Percentiles rank a stretch among this genome's conserved stretches.
Conservation (phyloP, 164 flowering plant genomes). For the Litsea cubeba region DNA sequence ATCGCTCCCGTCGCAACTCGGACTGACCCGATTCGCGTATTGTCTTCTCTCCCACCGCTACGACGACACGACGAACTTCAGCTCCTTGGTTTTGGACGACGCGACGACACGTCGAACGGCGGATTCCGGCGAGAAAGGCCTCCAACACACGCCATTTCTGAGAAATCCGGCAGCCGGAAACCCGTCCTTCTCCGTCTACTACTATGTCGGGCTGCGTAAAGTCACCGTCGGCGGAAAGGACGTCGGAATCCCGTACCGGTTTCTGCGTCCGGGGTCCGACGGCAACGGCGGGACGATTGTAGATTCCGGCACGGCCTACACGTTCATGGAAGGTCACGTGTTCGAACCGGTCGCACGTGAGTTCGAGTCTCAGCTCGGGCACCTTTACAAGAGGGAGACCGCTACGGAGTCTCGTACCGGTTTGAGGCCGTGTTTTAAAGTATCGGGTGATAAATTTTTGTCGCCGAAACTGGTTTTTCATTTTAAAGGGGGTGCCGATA, state of each 20-base stretch:
- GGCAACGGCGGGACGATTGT: conserved; percentile 75
- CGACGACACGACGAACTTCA: conserved; percentile 41
- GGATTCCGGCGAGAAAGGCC: conserved; percentile 18
- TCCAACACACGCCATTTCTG: conserved; percentile 52
- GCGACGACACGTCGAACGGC: conserved; percentile 7
- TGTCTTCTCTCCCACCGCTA: conserved; percentile 61
- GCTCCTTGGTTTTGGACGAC: conserved; percentile 35
- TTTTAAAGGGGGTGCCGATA: conserved; percentile 70
- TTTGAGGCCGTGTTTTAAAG: conserved; percentile 52
- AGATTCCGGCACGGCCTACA: conserved; percentile 78
- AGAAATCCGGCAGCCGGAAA: conserved; percentile 35
- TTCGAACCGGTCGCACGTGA: conserved; percentile 43
- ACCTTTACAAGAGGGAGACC: conserved; percentile 29
- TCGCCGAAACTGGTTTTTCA: conserved; percentile 49
- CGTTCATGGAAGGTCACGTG: conserved; percentile 54
- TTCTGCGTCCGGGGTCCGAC: conserved; percentile 34
- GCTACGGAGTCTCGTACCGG: conserved; percentile 39
- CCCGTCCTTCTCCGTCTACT: conserved; percentile 41
- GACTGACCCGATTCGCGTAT: conserved; percentile 45
- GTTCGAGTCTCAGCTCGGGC: conserved; percentile 38
- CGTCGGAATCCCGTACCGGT: conserved; percentile 46
- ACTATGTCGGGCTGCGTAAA: conserved; percentile 50
- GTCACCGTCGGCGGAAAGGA: conserved; percentile 50
- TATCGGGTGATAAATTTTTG: conserved; percentile 22
- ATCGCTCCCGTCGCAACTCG: conserved; percentile 51